Conservation (phyloP, 805 yeast genomes). For the Ogataea sp. region DNA sequence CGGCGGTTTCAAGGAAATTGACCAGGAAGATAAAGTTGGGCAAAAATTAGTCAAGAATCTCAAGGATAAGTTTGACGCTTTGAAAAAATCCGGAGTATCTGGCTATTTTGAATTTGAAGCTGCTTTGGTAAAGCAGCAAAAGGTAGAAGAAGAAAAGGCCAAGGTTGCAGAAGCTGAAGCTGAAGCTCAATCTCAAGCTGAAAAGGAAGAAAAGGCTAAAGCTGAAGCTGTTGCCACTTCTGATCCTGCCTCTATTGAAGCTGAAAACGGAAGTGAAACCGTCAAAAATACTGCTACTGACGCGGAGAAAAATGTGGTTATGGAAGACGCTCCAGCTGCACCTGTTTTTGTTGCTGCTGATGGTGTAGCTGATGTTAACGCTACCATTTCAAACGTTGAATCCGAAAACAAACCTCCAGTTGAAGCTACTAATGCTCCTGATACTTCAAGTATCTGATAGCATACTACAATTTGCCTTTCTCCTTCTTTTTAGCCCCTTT, state of each 20-base stretch:
- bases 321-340: background rate
- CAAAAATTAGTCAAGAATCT: background rate
- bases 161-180: conserved; percentile 4
- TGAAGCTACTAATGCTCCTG: too few species aligned
- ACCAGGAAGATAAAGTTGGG: conserved; percentile 27
- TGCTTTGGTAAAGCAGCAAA: background rate
- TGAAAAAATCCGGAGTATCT: conserved; percentile 31
- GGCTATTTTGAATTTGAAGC: conserved; percentile 15
- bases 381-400: conserved; percentile 7
- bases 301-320: conserved; percentile 1
- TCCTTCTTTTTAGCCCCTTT: too few species aligned
- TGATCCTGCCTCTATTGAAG: conserved; percentile 30
- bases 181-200: conserved; percentile 9
- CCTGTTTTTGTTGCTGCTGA: conserved; percentile 1
- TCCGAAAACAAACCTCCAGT: too few species aligned
- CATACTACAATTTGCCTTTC: too few species aligned
- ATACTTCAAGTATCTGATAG: too few species aligned
- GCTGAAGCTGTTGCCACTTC: conserved; percentile 17
- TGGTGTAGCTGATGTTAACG: conserved; percentile 4
- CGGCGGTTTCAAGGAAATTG: conserved; percentile 49
- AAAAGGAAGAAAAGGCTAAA: conserved; percentile 4
- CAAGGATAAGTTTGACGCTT: background rate
- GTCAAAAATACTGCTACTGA: background rate
- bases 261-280: conserved; percentile 2
- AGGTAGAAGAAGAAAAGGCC: conserved; percentile 10